Evolutionary conservation across 306 rosid species (phyloP).

Genomic region (Senna siamea): DNA sequence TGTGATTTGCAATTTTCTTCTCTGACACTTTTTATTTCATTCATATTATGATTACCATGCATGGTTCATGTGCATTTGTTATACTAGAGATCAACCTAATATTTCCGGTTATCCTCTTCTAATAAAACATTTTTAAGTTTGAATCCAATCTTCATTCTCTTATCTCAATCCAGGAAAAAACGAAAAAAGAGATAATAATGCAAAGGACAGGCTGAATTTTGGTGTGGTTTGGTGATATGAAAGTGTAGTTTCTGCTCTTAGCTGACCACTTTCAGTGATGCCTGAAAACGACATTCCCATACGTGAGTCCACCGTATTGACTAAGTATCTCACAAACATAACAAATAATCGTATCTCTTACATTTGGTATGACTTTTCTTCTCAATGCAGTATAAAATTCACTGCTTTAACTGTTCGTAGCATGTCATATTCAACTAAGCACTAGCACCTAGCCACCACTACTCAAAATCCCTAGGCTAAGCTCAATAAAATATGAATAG

Average conservation of each 20-base stretch:
- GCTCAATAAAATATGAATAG: constrained; percentile 2
- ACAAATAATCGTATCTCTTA: constrained; percentile 26
- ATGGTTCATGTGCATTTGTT: neutral
- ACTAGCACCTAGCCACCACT: constrained; percentile 9
- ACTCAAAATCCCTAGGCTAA: neutral
- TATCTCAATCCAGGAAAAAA: neutral
- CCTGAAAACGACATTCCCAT: constrained; percentile 31
- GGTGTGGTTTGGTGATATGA: constrained; percentile 52
- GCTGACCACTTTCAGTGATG: constrained; percentile 30
- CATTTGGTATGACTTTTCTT: neutral
- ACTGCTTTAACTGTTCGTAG: neutral
- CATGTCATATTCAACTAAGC: neutral
- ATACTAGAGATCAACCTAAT: neutral
- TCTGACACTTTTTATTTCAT: neutral
- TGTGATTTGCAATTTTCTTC: neutral
- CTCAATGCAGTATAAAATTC: no score
- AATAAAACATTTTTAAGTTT: no score
- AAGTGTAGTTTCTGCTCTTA: constrained; percentile 10
- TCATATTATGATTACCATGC: neutral
- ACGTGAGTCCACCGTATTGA: neutral
- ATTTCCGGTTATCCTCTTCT: no score
- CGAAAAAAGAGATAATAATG: constrained; percentile 14
- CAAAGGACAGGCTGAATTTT: constrained; percentile 51
- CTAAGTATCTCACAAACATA: neutral
- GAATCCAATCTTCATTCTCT: neutral